Base-by-base conservation (phyloP, 2,329 filamentous ascomycete species). In the Fusarium odoratissimum region DNA sequence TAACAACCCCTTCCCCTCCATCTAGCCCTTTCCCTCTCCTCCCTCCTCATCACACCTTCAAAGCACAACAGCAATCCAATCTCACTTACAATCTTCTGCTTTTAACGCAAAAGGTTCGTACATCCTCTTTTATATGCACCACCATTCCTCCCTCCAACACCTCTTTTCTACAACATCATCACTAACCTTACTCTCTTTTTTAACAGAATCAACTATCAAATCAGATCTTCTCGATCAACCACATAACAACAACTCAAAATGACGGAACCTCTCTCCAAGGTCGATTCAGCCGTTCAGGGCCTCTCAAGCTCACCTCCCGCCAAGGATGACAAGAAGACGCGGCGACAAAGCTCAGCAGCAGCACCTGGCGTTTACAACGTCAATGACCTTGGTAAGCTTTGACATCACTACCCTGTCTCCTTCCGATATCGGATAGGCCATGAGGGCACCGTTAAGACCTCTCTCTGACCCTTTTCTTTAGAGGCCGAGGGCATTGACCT, bases 221-320 rank as follows among this genome's bases (percentile, higher is more conserved):
- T 42, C 31, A 65, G 75, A 76, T 74, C 72, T 68, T 46, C 40
- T 64, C 56, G 74, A 76, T 77, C 76, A 72, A 59, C 33, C 59
- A 64, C 67, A 76, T 45, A 72, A 64, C 42, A 71, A 68, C 67
- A 46, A 68, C 56, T 57, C 55, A 61, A 65, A 73, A 83, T 83
- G 82, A 78, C 81, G 71, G 82, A 83, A 82, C 89, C 92, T 79
- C 90, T 97, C 81, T 89, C 89, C 84, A 97, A 97, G 87, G 91
- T 97, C 86, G 95, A 98, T 84, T 97, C 95, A 68, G 94, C 94
- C 86, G 91, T 97, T 80, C 91, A 94, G 81, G 93, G 94, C 83
- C 84, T 95, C 78, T 89, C 90, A 75, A 88, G 89, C 78, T 91
- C 91, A 66, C 89, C 92, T 38, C 86, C 88, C 66, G 89, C 91